Evolutionary conservation across 1,284 basidiomycete genomes (phyloP).

Genomic region (Tilletia setariae): DNA sequence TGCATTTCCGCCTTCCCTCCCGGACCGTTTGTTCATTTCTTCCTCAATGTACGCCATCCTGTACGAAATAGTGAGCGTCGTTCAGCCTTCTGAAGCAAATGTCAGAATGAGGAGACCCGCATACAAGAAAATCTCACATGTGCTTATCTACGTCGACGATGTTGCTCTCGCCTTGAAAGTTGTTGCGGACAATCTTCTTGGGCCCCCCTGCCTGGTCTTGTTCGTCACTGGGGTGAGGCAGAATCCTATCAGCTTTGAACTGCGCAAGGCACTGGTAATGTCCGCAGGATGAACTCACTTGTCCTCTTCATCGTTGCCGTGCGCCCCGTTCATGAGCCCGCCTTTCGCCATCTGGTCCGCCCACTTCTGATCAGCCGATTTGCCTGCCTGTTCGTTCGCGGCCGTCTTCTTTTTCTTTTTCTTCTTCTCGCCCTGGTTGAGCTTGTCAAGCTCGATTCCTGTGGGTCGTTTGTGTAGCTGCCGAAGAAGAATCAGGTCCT

Average conservation of each 20-base stretch:
- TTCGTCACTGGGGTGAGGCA: slow-evolving; percentile 14
- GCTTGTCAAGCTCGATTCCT: slow-evolving; percentile 79
- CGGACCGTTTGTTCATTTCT: slow-evolving; percentile 73
- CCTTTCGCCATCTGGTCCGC: background rate
- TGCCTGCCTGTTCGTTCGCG: slow-evolving; percentile 25
- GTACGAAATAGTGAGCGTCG: slow-evolving; percentile 11
- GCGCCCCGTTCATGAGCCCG: too few species aligned
- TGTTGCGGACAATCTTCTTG: slow-evolving; percentile 71
- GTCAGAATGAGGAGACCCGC: background rate
- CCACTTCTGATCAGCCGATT: slow-evolving; percentile 28
- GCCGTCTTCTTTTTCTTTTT: slow-evolving; percentile 60
- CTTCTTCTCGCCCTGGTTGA: slow-evolving; percentile 77
- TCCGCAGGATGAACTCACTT: slow-evolving; percentile 58
- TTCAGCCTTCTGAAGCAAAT: background rate
- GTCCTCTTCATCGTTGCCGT: slow-evolving; percentile 52
- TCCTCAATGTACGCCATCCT: slow-evolving; percentile 98
- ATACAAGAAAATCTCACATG: slow-evolving; percentile 65
- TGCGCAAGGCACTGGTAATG: too few species aligned
- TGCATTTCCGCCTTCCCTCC: background rate
- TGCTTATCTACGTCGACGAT: slow-evolving; percentile 94
- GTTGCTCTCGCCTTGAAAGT: slow-evolving; percentile 96
- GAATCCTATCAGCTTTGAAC: slow-evolving; percentile 13
- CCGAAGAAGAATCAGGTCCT: slow-evolving; percentile 80
- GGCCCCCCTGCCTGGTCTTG: slow-evolving; percentile 8
- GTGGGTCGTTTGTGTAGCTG: slow-evolving; percentile 68